Conservation (phyloP, 345 rosid genomes). For the Garcia nutans region DNA sequence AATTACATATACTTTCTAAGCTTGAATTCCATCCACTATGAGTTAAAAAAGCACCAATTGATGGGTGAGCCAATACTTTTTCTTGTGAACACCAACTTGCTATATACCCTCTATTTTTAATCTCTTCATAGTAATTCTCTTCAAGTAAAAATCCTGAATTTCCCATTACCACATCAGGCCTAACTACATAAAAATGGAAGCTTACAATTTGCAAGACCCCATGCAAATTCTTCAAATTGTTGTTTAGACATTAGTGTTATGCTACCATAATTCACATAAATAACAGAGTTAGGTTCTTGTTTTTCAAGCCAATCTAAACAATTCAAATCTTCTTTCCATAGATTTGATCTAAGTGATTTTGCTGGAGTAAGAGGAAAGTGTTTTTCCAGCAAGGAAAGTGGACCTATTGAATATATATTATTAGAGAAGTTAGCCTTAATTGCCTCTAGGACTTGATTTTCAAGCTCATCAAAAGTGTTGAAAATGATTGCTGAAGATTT, state of each 20-base stretch:
- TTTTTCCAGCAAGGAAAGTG: conserved; percentile 29
- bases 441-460: not conserved
- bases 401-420: conserved; percentile 23
- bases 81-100: conserved; percentile 33
- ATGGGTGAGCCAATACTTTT: conserved; percentile 20
- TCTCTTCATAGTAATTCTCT: conserved; percentile 25
- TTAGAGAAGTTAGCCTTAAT: not conserved
- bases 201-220: conserved; percentile 40
- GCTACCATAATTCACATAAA: conserved; percentile 32
- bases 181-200: conserved; percentile 33
- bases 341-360: conserved; percentile 17
- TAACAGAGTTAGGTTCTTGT: conserved; percentile 17
- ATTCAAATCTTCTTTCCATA: conserved; percentile 30
- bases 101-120: conserved; percentile 27
- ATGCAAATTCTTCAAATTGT: conserved; percentile 33
- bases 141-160: conserved; percentile 12
- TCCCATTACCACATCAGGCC: conserved; percentile 31
- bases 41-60: conserved; percentile 5
- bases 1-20: conserved; percentile 11
- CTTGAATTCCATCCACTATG: conserved; percentile 36
- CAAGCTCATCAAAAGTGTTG: conserved; percentile 11
- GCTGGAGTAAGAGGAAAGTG: conserved; percentile 5
- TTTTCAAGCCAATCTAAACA: conserved; percentile 32
- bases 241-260: conserved; percentile 22
- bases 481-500: conserved; percentile 10